Percentiles rank a stretch among this genome's conserved stretches.
phyloP scores from a whole-genome alignment of 371 early-diverging fungal genomes.

The Mucor lusitanicus region DNA sequence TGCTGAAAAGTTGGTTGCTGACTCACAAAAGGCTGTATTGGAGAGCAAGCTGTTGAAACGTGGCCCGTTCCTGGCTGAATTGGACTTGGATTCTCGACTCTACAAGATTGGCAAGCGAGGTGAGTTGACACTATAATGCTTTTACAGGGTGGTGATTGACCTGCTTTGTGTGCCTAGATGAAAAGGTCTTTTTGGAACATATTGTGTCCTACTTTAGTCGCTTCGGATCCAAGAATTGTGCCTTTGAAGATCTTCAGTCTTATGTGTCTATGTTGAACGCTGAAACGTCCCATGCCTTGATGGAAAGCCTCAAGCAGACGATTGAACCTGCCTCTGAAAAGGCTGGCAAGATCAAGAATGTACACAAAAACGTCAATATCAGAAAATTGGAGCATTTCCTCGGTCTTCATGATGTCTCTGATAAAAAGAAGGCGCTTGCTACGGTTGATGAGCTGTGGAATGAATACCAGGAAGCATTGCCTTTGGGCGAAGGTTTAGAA shows the following conservation, averaged over 20 bases:
- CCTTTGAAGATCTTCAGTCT: constrained; percentile 76
- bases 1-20: constrained; percentile 42
- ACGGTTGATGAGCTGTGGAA: constrained; percentile 55
- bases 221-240: constrained; percentile 73
- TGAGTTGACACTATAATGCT: neutral
- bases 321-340: constrained; percentile 29
- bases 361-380: constrained; percentile 54
- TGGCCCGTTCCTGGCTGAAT: constrained; percentile 76
- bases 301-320: constrained; percentile 35
- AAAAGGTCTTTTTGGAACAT: constrained; percentile 37
- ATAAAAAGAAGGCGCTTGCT: constrained; percentile 10
- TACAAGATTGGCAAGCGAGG: constrained; percentile 31
- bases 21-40: constrained; percentile 34
- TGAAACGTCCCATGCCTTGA: constrained; percentile 33
- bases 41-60: constrained; percentile 55
- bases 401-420: constrained; percentile 29
- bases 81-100: constrained; percentile 59
- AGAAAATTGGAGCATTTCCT: constrained; percentile 57
- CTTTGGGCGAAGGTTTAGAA: constrained; percentile 66
- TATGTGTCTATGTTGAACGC: constrained; percentile 52
- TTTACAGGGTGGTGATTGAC: neutral
- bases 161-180: constrained; percentile 23
- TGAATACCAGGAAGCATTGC: constrained; percentile 60
- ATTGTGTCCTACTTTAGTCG: constrained; percentile 61
- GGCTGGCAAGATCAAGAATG: constrained; percentile 36